Conservation (phyloP, 2,329 filamentous ascomycete genomes). For the Ophiostoma triangulosporum region DNA sequence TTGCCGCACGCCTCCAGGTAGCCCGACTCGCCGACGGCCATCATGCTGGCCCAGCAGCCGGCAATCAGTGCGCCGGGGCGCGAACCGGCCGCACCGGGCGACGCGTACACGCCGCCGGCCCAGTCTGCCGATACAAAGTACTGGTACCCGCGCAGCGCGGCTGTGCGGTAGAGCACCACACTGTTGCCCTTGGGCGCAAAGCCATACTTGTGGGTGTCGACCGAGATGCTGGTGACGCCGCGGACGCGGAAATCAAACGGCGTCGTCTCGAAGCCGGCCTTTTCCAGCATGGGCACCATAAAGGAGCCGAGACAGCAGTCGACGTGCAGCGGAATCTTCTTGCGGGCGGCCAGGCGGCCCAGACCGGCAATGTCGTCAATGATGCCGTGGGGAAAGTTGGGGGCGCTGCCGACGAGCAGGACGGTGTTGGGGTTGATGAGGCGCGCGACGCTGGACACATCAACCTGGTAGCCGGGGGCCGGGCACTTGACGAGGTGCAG, state of each 20-base stretch:
- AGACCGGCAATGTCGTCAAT: constrained; percentile 86
- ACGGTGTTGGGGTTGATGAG: constrained; percentile 91
- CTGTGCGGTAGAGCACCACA: constrained; percentile 77
- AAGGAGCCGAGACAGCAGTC: constrained; percentile 97
- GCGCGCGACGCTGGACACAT: constrained; percentile 62
- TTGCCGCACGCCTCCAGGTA: constrained; percentile 77
- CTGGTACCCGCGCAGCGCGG: constrained; percentile 69
- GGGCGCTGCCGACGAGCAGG: constrained; percentile 83
- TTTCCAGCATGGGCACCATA: constrained; percentile 79
- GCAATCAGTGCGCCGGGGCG: constrained; percentile 89
- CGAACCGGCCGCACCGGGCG: constrained; percentile 80
- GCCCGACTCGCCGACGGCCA: constrained; percentile 74
- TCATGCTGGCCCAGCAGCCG: constrained; percentile 86
- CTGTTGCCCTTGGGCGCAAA: constrained; percentile 98
- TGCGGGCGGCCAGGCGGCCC: constrained; percentile 66
- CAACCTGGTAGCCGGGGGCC: constrained; percentile 71
- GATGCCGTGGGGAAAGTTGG: constrained; percentile 96
- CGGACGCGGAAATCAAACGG: constrained; percentile 89
- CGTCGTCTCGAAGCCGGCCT: constrained; percentile 80
- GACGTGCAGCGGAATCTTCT: constrained; percentile 79
- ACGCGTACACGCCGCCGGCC: constrained; percentile 92
- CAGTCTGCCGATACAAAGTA: constrained; percentile 95
- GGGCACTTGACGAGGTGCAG: constrained; percentile 79
- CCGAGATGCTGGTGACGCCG: constrained; percentile 89
- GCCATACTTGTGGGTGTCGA: constrained; percentile 97